These are phyloP conservation scores for Alopecurus myosuroides DNA, from an alignment of 176 grass and related monocot species.

Conservation along the genomic window DNA sequence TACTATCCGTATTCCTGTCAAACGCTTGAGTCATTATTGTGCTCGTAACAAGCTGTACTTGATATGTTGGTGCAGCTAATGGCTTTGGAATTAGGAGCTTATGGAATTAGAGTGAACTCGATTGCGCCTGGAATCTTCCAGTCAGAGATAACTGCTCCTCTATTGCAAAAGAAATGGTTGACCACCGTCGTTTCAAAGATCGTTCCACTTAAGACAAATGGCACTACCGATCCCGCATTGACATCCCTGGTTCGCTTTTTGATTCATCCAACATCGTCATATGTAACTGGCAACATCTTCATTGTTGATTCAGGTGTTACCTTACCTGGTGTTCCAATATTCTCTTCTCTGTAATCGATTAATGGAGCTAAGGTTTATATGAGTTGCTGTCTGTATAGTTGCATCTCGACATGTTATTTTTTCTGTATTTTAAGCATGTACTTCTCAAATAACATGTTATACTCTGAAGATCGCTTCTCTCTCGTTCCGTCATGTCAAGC, in stretches of 20 bases:
- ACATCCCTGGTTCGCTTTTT: constrained; percentile 68
- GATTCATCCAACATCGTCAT: constrained; percentile 63
- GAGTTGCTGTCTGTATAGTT: background rate
- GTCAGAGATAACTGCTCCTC: constrained; percentile 68
- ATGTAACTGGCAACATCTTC: constrained; percentile 82
- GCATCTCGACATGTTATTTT: background rate
- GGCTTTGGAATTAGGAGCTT: constrained; percentile 74
- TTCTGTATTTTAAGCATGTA: background rate
- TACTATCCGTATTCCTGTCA: constrained; percentile 14
- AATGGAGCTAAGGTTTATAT: background rate
- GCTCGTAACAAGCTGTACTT: background rate
- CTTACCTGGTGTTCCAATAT: constrained; percentile 72
- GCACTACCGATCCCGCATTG: constrained; percentile 68
- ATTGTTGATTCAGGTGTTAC: constrained; percentile 60
- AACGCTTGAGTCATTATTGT: background rate
- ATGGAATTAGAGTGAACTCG: constrained; percentile 75
- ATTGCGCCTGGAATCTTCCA: constrained; percentile 82
- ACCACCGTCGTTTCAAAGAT: constrained; percentile 49
- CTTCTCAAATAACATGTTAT: background rate
- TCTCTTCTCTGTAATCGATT: constrained; percentile 67
- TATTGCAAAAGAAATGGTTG: constrained; percentile 70
- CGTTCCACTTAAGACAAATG: constrained; percentile 55
- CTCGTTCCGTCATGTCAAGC: background rate
- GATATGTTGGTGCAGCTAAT: constrained; percentile 44
- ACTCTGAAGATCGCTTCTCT: background rate